Evolutionary conservation across 352 stramenopile genomes (phyloP), one percentile per base, ranked within the genome.

Genomic region (Hyaloperonospora brassicae): DNA sequence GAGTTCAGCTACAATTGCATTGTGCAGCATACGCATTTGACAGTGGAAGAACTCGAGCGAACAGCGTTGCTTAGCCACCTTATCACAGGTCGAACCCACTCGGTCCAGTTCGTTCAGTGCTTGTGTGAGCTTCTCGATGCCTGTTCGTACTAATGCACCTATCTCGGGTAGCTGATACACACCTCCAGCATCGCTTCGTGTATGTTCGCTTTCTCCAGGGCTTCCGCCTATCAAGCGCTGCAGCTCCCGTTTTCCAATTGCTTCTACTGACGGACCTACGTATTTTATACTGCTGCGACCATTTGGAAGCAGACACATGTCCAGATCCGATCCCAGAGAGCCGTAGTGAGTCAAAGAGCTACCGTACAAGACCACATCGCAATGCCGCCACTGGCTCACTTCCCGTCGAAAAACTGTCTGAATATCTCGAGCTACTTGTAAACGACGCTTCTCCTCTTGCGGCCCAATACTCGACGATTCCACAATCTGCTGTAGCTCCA

Each of bases 301-400:
- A 44, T 63, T 60, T 1, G 69, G 48, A 17, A 85, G 63, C 9
- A 90, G 60, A 53, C 80, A 88, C 66, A 93, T 71, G 57, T 93
- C 83, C 17, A 91, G 49, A 56, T 93, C 83, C 36, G 79, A 93
- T 23, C 52, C 67, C 30, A 70, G 73, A 11, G 83, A 86, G 25
- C 83, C 83, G 38, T 79, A 91, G 44, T 71, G 80, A 40, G 80
- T 90, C 48, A 89, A 48, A 0, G 83, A 93, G 31, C 83, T 93
- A 47, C 83, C 83, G 44, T 87, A 93, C 5, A 87, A 67, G 52
- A 76, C 44, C 11, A 89, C 47, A 11, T 83, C 52, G 27, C 70
- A 79, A 17, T 71, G 51, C 0, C 62, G 70, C 73, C 76, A 86
- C 44, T 83, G 76, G 49, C 43, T 67, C 23, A 72, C 50, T n/a